Percentiles rank a stretch among this genome's conserved stretches.
Evolutionary conservation across 768 basidiomycete genomes (phyloP).

Genomic region (Psilocybe sp.): DNA sequence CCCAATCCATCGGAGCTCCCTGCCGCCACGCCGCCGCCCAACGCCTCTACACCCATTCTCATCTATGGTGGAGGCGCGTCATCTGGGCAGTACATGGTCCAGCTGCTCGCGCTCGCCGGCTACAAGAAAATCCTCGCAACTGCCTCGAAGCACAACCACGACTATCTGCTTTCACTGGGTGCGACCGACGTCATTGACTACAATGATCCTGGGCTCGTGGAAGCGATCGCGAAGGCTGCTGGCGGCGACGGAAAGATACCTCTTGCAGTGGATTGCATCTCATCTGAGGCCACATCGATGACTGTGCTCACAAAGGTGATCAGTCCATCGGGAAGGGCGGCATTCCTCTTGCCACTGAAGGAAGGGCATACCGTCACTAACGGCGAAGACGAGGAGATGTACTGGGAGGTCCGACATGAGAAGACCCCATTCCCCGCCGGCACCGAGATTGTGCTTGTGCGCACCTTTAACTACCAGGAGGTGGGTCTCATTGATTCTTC

Average conservation of each 20-base stretch:
- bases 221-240: constrained; percentile 30
- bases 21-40: constrained; percentile 22
- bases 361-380: constrained; percentile 35
- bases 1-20: constrained; percentile 33
- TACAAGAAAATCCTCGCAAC: constrained; percentile 42
- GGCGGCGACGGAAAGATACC: constrained; percentile 31
- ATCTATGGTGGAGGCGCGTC: constrained; percentile 44
- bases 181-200: constrained; percentile 41
- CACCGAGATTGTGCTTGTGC: constrained; percentile 34
- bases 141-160: constrained; percentile 37
- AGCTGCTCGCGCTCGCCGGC: constrained; percentile 38
- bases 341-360: constrained; percentile 46
- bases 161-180: constrained; percentile 36
- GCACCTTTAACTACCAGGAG: constrained; percentile 38
- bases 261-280: constrained; percentile 36
- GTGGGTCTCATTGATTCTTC: constrained; percentile 21
- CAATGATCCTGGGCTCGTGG: constrained; percentile 29
- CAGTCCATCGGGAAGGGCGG: constrained; percentile 35
- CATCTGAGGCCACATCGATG: constrained; percentile 34
- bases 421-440: constrained; percentile 35
- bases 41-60: constrained; percentile 33
- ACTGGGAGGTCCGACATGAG: constrained; percentile 29
- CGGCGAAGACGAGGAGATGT: constrained; percentile 25
- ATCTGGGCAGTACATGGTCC: constrained; percentile 34
- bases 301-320: constrained; percentile 33